Conservation (phyloP, 2,329 filamentous ascomycete genomes). For the Cladosporium austrohemisphaericum region DNA sequence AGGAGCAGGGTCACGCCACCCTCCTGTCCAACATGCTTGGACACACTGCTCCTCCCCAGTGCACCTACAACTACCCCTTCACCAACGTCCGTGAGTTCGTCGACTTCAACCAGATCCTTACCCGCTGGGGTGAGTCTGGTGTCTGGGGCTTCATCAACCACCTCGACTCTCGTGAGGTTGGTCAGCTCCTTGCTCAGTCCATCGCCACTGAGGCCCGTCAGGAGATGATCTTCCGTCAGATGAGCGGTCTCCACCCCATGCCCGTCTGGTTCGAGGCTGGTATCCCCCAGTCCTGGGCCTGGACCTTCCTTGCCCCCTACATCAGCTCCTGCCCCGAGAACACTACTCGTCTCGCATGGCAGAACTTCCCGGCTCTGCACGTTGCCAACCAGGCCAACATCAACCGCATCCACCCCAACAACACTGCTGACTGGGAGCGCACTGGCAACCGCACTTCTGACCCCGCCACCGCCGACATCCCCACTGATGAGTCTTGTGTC, state of each 20-base stretch:
- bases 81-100: slow-evolving; percentile 71
- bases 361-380: slow-evolving; percentile 72
- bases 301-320: slow-evolving; percentile 77
- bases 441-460: slow-evolving; percentile 57
- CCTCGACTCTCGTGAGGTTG: slow-evolving; percentile 70
- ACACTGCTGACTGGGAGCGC: slow-evolving; percentile 61
- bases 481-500: slow-evolving; percentile 52
- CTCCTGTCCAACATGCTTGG: slow-evolving; percentile 76
- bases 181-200: slow-evolving; percentile 68
- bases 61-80: slow-evolving; percentile 78
- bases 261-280: slow-evolving; percentile 77
- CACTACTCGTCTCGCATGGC: slow-evolving; percentile 73
- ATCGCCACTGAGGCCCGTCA: slow-evolving; percentile 78
- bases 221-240: slow-evolving; percentile 80
- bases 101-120: slow-evolving; percentile 84
- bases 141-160: slow-evolving; percentile 79
- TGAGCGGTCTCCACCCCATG: slow-evolving; percentile 75
- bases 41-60: slow-evolving; percentile 64
- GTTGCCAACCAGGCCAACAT: slow-evolving; percentile 76
- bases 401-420: slow-evolving; percentile 61
- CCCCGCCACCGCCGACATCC: slow-evolving; percentile 47
- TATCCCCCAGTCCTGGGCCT: slow-evolving; percentile 79
- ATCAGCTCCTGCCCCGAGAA: slow-evolving; percentile 71
- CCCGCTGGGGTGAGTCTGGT: slow-evolving; percentile 72
- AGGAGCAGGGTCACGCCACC: slow-evolving; percentile 75